Evolutionary conservation across 805 yeast species (phyloP), one percentile per base, ranked within the genome.

Genomic region (Starmerella apicola): DNA sequence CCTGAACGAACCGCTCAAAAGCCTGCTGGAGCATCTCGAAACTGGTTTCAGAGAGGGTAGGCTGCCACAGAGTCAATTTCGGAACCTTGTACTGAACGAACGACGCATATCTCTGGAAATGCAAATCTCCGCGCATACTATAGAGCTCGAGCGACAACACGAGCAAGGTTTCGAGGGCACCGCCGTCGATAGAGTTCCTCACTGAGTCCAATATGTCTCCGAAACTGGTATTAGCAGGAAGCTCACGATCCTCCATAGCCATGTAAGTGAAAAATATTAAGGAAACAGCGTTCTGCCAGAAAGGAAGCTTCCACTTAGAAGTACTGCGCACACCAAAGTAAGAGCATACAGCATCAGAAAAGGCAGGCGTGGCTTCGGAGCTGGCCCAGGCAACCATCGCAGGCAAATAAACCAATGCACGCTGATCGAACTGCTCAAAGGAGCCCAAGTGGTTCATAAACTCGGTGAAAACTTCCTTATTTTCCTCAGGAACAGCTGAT

Each of bases 371-470:
- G 13, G 35, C 37, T 5, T 39, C 23, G 1, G 48, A 21, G 7
- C 21, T 6, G 20, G 49, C 39, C 47, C 44, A 51, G 4, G 47
- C 32, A 8, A 36, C 37, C 9, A 50, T 70, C 1, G 93, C 86
- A 5, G 82, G 49, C 43, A 70, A 73, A 54, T 81, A 81, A 22
- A 81, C 54, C 15, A 75, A 60, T 43, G 82, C 16, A 5, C 40
- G 70, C 18, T 71, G 60, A 56, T 84, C 93, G 48, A 78, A 72
- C 2, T 75, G 67, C 20, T 66, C 67, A 34, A 79, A 61, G 6
- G 64, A 53, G 1, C 67, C 59, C 3, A 76, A 56, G 39, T 69
- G 76, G 7, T 62, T 53, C 2, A 78, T 45, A 7, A 78, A 41
- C 15, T 58, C 52, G 15, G 52, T 48, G 50, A 68, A 68, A 4